Evolutionary conservation across 2,329 filamentous ascomycete genomes (phyloP).

Genomic region (Neurospora sp.): DNA sequence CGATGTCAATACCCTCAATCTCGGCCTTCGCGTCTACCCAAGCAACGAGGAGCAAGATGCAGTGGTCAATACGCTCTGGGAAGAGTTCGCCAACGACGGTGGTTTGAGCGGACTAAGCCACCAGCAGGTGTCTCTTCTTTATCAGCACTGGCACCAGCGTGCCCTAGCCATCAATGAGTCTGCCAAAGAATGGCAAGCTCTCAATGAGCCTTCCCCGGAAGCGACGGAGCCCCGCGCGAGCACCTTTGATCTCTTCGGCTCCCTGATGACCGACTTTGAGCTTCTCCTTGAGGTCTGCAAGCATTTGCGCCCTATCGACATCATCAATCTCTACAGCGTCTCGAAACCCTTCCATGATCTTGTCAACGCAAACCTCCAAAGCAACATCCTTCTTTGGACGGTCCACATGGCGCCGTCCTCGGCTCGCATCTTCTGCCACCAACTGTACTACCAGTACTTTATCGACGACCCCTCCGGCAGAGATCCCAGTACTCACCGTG

Average conservation of each 20-base stretch:
- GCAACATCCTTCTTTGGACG: slow-evolving; percentile 48
- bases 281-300: slow-evolving; percentile 46
- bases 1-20: not conserved
- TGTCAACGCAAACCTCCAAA: slow-evolving; percentile 49
- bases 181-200: slow-evolving; percentile 5
- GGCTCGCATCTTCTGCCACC: slow-evolving; percentile 49
- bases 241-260: slow-evolving; percentile 32
- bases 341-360: slow-evolving; percentile 53
- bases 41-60: not conserved
- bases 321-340: slow-evolving; percentile 56
- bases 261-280: slow-evolving; percentile 35
- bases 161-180: slow-evolving; percentile 5
- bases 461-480: slow-evolving; percentile 49
- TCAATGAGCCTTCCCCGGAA: not conserved
- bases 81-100: not conserved
- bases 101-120: not conserved
- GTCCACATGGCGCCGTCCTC: slow-evolving; percentile 44
- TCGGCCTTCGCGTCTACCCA: not conserved
- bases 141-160: slow-evolving; percentile 5
- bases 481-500: slow-evolving; percentile 21
- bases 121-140: not conserved
- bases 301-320: slow-evolving; percentile 42
- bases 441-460: slow-evolving; percentile 46
- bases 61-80: not conserved
- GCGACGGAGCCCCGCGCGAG: not conserved